Evolutionary conservation across 495 filamentous ascomycete genomes (phyloP), one percentile per base, ranked within the genome.

Genomic region (Aspergillus baeticus): DNA sequence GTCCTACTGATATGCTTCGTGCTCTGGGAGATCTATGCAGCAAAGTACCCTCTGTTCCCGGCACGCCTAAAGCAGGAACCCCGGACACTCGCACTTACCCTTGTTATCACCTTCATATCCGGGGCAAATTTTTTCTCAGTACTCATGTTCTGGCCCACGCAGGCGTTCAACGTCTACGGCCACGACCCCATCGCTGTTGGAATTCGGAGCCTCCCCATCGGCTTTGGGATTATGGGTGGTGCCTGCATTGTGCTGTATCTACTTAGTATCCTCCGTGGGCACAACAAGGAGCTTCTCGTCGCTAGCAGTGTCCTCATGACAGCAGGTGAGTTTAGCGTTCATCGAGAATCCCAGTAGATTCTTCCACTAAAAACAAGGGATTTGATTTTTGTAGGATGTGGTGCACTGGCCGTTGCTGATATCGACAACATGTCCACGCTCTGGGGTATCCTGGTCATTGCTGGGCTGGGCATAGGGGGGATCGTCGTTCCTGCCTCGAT

Each of bases 31-130:
- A 41, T 21, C 14, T 52, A 31, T n/a, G 42, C 22, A 18, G 50
- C 50, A 8, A 23, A 35, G 15, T 42, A 52, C 20, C 50, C 50
- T 5, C 42, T 52, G 50, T 52, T 52, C 36, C 50, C 50, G 10
- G 11, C 21, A 21, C 36, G 36, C 6, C 37, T 52, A 3, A 33
- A n/a, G 23, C 6, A 18, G 13, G 21, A 52, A 14, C 50, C 50
- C 3, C 21, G 36, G 5, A 39, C 50, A 14, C 42, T 52, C 36
- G 50, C 50, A 14, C 37, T 52, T 21, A 52, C 42, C 36, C 14
- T 52, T 1, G 50, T 52, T 8, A 52, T 52, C 17, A 36, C 42
- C 22, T 29, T 52, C 20, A n/a, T n/a, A n/a, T 36, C 50, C 4
- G 50, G 50, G 1, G 42, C 42, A 13, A 52, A 52, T 22, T 52